Conservation (phyloP, 2,329 filamentous ascomycete species). For the Aschersonia sp. region DNA sequence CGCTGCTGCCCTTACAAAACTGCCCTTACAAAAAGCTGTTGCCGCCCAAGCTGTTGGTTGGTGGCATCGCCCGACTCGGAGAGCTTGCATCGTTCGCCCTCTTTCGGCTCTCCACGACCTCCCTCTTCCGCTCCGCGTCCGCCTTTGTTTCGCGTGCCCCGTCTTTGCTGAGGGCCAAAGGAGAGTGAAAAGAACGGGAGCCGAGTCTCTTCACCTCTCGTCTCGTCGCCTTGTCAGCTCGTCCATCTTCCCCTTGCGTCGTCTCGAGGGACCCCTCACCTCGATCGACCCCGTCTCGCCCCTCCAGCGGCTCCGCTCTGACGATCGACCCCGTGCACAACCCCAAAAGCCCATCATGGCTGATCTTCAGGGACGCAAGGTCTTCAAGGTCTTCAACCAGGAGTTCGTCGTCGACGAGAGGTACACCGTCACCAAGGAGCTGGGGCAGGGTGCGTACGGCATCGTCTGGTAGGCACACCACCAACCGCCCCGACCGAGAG, state of each 20-base stretch:
- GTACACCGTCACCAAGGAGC: slow-evolving; percentile 97
- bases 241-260: neutral
- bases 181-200: no score
- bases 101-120: no score
- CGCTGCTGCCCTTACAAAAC: neutral
- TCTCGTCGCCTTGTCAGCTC: no score
- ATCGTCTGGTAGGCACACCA: slow-evolving; percentile 73
- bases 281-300: neutral
- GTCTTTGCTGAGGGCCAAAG: no score
- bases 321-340: neutral
- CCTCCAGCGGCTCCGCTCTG: neutral
- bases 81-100: neutral
- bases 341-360: slow-evolving; percentile 15
- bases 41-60: slow-evolving; percentile 1
- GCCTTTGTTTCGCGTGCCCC: no score
- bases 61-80: neutral
- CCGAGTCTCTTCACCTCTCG: no score
- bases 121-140: no score
- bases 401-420: slow-evolving; percentile 97
- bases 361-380: slow-evolving; percentile 51
- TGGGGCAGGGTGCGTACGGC: slow-evolving; percentile 95
- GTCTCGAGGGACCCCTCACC: neutral
- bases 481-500: slow-evolving; percentile 8
- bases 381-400: slow-evolving; percentile 99
- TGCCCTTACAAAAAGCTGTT: neutral